Evolutionary conservation across 2,329 filamentous ascomycete species (phyloP), one percentile per base, ranked within the genome.

Genomic region (Pestalotiopsis sp.): DNA sequence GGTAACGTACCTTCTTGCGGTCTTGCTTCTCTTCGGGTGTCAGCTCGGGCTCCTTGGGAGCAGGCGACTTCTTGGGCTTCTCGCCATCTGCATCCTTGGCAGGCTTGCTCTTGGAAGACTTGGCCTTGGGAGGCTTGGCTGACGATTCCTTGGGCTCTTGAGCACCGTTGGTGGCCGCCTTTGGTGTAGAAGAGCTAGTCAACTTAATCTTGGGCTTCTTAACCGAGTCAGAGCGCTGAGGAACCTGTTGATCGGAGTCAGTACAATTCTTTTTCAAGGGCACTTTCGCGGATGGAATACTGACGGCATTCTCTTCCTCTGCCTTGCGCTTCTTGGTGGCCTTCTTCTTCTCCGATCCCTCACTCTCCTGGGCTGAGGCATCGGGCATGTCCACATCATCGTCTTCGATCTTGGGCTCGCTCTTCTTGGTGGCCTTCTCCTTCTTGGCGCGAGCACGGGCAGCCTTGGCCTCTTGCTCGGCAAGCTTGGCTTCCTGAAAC

Each of bases 311-410:
- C n/a, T 90, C 90, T 67, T 97, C 94, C 14, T 90, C 92, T 76
- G 93, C 91, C 88, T 97, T 97, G 75, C 94, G 91, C 87, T 97
- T 97, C 88, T 92, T 93, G 6, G 86, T 77, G 76, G 86, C 86
- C 79, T 87, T 87, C 69, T 82, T 80, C 73, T 81, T 80, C 63
- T 77, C 75, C 27, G 79, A 74, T 31, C 79, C 77, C 41, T 83
- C 84, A 31, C 83, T 73, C 12, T 83, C 73, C 72, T 82, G 89
- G 41, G 88, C 85, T 23, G 81, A 81, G 45, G 79, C 83, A 71
- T 92, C 90, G 57, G 84, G 85, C 85, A 92, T 91, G 3, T 91
- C 89, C 11, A 86, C 75, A 71, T 90, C 88, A 31, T 87, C 87
- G 55, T 87, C 85, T 45, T 87, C 86, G 9, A 86, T 87, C 76